Conservation (phyloP, 2,329 filamentous ascomycete genomes). For the Fusarium haematococcum region DNA sequence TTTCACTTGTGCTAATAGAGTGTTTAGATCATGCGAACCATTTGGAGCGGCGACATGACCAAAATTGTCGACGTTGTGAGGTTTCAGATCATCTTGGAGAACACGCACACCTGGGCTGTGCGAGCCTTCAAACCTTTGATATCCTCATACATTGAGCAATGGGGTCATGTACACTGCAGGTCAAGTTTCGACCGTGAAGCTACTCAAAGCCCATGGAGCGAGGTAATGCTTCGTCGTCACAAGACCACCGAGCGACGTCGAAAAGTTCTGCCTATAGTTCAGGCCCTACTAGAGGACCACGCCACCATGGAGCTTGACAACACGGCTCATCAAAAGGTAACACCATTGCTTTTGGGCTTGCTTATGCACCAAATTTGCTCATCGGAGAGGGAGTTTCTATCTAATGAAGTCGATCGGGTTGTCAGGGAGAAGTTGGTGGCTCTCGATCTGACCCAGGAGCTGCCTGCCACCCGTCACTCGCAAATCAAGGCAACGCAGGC, state of each 20-base stretch:
- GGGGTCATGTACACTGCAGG: slow-evolving; percentile 11
- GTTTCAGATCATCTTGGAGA: slow-evolving; percentile 37
- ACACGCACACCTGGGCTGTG: slow-evolving; percentile 37
- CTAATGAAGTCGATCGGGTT: not conserved
- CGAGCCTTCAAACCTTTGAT: slow-evolving; percentile 30
- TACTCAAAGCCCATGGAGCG: not conserved
- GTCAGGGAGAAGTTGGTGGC: slow-evolving; percentile 1
- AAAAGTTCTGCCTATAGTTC: not conserved
- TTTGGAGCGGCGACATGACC: slow-evolving; percentile 34
- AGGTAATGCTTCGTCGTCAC: not conserved
- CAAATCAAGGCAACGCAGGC: not conserved
- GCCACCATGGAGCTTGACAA: slow-evolving; percentile 1
- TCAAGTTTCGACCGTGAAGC: not conserved
- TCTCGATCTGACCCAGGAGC: not conserved
- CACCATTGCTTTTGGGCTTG: slow-evolving; percentile 18
- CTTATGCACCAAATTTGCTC: slow-evolving; percentile 17
- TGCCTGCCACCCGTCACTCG: not conserved
- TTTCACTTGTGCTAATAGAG: not conserved
- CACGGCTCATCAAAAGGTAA: not conserved
- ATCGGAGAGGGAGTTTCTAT: not conserved
- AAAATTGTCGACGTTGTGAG: slow-evolving; percentile 12
- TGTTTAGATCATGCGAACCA: slow-evolving; percentile 27
- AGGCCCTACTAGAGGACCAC: slow-evolving; percentile 4
- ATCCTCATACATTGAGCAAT: slow-evolving; percentile 30
- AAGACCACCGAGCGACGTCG: not conserved